Percentiles rank a stretch among this genome's conserved stretches.
These are phyloP conservation scores for Ilyonectria robusta DNA, from an alignment of 2,329 filamentous ascomycete genomes.

Conservation along the genomic window DNA sequence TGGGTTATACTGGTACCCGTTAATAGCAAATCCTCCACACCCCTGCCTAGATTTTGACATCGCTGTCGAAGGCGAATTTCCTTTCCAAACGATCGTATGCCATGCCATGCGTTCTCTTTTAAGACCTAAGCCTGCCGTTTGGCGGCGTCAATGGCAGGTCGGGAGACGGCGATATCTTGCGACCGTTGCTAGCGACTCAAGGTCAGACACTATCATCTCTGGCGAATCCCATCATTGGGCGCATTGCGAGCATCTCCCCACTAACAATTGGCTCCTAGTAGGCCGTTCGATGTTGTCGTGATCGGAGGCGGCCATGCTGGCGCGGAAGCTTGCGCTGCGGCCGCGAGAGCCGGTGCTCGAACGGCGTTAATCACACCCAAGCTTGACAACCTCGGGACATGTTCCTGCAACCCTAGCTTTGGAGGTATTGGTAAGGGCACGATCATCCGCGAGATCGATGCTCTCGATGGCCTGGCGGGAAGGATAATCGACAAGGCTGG, in stretches of 20 bases:
- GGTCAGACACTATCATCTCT: constrained; percentile 39
- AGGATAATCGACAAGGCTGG: constrained; percentile 94
- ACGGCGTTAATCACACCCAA: constrained; percentile 93
- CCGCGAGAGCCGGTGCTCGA: constrained; percentile 88
- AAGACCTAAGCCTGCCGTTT: constrained; percentile 40
- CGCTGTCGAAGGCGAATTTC: constrained; percentile 34
- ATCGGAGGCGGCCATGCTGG: constrained; percentile 97
- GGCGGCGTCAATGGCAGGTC: constrained; percentile 37
- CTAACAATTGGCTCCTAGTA: constrained; percentile 51
- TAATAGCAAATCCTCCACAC: constrained; percentile 17
- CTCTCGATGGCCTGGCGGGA: constrained; percentile 90
- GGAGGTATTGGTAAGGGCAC: constrained; percentile 99
- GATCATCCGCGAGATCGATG: constrained; percentile 95
- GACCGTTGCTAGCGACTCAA: constrained; percentile 50
- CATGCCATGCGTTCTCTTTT: constrained; percentile 52
- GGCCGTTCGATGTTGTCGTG: constrained; percentile 91
- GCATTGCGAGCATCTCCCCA: neutral
- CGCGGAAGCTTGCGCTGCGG: constrained; percentile 91
- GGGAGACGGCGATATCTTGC: constrained; percentile 46
- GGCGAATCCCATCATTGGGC: neutral
- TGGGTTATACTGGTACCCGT: constrained; percentile 25
- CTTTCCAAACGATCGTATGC: constrained; percentile 37
- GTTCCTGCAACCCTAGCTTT: constrained; percentile 97
- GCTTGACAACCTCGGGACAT: constrained; percentile 90
- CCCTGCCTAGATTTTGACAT: constrained; percentile 22